A percentile compares a stretch with the other conserved stretches of the same genome.
phyloP scores from a whole-genome alignment of 345 rosid genomes.

The Murraya koenigii region DNA sequence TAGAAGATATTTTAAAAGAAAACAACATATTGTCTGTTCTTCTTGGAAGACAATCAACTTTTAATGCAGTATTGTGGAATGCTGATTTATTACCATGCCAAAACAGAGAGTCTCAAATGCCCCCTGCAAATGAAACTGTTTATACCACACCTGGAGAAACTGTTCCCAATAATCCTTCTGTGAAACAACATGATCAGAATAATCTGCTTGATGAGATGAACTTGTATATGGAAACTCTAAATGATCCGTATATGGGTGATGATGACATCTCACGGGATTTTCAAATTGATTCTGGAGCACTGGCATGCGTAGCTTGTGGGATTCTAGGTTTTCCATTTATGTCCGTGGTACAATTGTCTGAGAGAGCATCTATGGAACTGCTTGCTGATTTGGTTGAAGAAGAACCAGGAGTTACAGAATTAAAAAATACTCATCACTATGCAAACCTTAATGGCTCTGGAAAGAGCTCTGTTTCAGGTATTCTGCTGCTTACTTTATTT shows the following conservation, averaged over 20 bases:
- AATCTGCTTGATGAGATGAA: constrained; percentile 76
- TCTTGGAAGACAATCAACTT: constrained; percentile 46
- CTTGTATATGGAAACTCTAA: constrained; percentile 76
- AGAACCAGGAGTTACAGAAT: constrained; percentile 15
- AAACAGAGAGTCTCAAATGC: constrained; percentile 44
- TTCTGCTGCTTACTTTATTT: not conserved
- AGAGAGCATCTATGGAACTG: constrained; percentile 41
- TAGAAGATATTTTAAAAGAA: constrained; percentile 77
- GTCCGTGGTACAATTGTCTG: constrained; percentile 82
- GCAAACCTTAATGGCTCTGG: constrained; percentile 13
- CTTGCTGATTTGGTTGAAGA: constrained; percentile 15
- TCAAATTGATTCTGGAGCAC: constrained; percentile 85
- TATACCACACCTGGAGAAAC: constrained; percentile 33
- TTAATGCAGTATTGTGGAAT: constrained; percentile 69
- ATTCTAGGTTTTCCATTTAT: constrained; percentile 98
- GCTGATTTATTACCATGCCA: constrained; percentile 72
- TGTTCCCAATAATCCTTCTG: constrained; percentile 32
- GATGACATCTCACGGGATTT: constrained; percentile 77
- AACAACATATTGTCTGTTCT: constrained; percentile 59
- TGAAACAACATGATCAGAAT: constrained; percentile 31
- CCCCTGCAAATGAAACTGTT: constrained; percentile 26
- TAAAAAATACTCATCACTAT: constrained; percentile 11
- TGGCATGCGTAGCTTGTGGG: constrained; percentile 96
- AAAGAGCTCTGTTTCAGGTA: constrained; percentile 39
- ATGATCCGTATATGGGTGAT: constrained; percentile 62